Evolutionary conservation across 495 filamentous ascomycete genomes (phyloP).

Genomic region (Penicillium herquei): DNA sequence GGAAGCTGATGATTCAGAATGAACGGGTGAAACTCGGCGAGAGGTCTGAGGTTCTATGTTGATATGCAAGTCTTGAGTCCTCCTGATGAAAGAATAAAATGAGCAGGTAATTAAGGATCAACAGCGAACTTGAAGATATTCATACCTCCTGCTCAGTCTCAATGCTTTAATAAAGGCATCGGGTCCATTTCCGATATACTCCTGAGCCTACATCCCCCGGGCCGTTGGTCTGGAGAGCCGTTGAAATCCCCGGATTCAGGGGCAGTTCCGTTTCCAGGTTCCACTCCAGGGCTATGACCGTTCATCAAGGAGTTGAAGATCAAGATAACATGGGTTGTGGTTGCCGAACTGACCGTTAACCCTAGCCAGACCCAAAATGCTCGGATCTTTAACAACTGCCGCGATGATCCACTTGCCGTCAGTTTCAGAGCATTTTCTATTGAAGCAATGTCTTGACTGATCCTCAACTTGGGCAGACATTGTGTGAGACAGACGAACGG

Average conservation of each 20-base stretch:
- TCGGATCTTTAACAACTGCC: slow-evolving; percentile 4
- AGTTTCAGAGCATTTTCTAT: slow-evolving; percentile 24
- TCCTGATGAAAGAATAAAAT: no score
- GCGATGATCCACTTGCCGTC: slow-evolving; percentile 22
- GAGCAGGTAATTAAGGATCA: no score
- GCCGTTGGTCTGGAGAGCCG: background rate
- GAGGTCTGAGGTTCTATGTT: background rate
- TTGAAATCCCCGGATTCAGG: background rate
- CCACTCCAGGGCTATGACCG: background rate
- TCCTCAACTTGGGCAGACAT: slow-evolving; percentile 13
- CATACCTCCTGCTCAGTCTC: no score
- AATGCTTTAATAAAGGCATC: no score
- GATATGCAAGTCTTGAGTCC: no score
- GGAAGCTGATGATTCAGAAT: slow-evolving; percentile 1
- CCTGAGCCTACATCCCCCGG: no score
- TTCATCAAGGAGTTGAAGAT: background rate
- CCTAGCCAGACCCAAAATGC: slow-evolving; percentile 26
- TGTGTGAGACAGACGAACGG: slow-evolving; percentile 10
- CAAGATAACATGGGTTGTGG: slow-evolving; percentile 7
- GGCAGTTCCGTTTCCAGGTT: background rate
- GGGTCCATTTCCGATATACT: no score
- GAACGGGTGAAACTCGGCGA: background rate
- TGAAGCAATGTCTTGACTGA: slow-evolving; percentile 10
- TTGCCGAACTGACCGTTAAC: slow-evolving; percentile 18
- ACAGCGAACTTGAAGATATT: no score